phyloP scores from a whole-genome alignment of 371 early-diverging fungal species.

The Synchytrium microbalum region DNA sequence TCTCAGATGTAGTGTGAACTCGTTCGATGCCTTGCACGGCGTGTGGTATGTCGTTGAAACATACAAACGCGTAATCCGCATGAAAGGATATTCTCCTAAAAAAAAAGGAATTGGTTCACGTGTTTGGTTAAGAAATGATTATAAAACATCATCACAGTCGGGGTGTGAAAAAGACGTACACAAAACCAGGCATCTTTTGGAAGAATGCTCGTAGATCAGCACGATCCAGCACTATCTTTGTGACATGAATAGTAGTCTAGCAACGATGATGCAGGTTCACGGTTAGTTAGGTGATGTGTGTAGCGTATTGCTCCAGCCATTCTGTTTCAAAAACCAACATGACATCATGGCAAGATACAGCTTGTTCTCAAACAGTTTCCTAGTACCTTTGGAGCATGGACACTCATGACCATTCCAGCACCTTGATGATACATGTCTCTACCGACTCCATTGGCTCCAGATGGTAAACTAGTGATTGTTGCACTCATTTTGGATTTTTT shows the following conservation, averaged over 20 bases:
- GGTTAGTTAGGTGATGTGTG: constrained; percentile 25
- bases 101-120: constrained; percentile 25
- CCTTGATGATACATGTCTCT: too few relatives aligned
- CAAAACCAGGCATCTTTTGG: background rate
- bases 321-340: too few relatives aligned
- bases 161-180: background rate
- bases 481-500: too few relatives aligned
- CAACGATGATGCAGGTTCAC: constrained; percentile 32
- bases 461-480: too few relatives aligned
- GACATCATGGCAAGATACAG: too few relatives aligned
- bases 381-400: constrained; percentile 1
- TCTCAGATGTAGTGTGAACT: constrained; percentile 28
- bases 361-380: background rate
- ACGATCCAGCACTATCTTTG: constrained; percentile 22
- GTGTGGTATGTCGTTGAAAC: constrained; percentile 22
- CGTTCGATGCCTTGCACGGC: constrained; percentile 30
- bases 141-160: background rate
- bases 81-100: constrained; percentile 35
- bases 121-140: constrained; percentile 6
- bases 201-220: background rate
- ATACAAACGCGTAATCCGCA: constrained; percentile 33
- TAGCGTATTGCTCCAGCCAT: too few relatives aligned
- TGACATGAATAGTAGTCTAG: constrained; percentile 38
- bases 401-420: background rate
- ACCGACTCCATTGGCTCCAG: too few relatives aligned